These are phyloP conservation scores for Pleurotus giganteus DNA, from an alignment of 768 basidiomycete species.

Conservation along the genomic window DNA sequence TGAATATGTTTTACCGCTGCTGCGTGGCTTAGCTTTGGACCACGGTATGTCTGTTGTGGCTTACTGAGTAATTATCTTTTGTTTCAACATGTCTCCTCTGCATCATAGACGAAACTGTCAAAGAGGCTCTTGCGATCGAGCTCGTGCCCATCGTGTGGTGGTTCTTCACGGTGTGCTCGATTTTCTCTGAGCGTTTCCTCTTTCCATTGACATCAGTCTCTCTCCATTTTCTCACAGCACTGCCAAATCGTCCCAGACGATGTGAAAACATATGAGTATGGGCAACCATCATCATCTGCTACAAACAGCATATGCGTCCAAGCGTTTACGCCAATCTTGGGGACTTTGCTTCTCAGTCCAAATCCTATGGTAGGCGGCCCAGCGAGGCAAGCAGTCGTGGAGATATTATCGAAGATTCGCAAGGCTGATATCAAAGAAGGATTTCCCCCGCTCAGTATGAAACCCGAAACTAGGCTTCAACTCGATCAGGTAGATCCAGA, in stretches of 20 bases:
- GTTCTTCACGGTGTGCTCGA: constrained; percentile 66
- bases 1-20: constrained; percentile 90
- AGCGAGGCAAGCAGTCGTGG: constrained; percentile 74
- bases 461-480: constrained; percentile 13
- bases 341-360: constrained; percentile 80
- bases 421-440: constrained; percentile 50
- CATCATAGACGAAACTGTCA: constrained; percentile 74
- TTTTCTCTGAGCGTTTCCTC: constrained; percentile 9
- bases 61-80: constrained; percentile 6
- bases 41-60: constrained; percentile 53
- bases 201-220: background rate
- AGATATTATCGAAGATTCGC: constrained; percentile 69
- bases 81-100: constrained; percentile 6
- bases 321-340: constrained; percentile 89
- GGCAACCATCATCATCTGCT: constrained; percentile 31
- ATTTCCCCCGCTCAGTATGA: constrained; percentile 13
- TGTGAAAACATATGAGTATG: constrained; percentile 26
- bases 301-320: constrained; percentile 67
- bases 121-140: constrained; percentile 81
- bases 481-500: constrained; percentile 3
- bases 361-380: constrained; percentile 71
- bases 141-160: constrained; percentile 88
- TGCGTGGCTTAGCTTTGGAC: constrained; percentile 81
- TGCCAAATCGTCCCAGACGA: constrained; percentile 65
- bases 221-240: constrained; percentile 37